Evolutionary conservation across 495 filamentous ascomycete genomes (phyloP).

Genomic region (Podospora pseudopauciseta): DNA sequence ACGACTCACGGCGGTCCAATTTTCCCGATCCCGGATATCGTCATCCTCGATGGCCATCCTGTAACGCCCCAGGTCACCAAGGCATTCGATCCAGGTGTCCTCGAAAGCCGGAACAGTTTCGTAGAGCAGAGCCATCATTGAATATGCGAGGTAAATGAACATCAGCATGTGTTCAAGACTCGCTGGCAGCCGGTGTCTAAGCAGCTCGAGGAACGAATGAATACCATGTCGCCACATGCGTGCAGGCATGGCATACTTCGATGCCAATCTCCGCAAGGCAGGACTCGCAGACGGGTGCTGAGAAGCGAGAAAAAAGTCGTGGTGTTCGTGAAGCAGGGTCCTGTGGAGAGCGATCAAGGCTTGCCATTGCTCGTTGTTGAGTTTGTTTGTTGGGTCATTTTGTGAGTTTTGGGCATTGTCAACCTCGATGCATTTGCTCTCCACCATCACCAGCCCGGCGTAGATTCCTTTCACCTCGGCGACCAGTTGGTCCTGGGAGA

Average conservation of each 20-base stretch:
- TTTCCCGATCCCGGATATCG: conserved; percentile 65
- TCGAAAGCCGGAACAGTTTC: conserved; percentile 73
- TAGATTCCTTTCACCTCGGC: conserved; percentile 73
- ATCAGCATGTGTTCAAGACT: conserved; percentile 75
- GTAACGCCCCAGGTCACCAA: conserved; percentile 68
- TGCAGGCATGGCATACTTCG: conserved; percentile 75
- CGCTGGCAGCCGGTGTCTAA: conserved; percentile 64
- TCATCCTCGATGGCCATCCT: conserved; percentile 75
- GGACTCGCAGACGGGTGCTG: conserved; percentile 68
- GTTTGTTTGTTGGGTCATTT: conserved; percentile 33
- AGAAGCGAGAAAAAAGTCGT: conserved; percentile 73
- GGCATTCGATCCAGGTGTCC: conserved; percentile 87
- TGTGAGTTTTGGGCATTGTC: conserved; percentile 56
- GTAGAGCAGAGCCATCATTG: conserved; percentile 72
- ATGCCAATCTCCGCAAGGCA: conserved; percentile 55
- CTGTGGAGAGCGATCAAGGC: conserved; percentile 67
- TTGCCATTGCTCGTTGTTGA: conserved; percentile 67
- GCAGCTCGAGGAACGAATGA: conserved; percentile 68
- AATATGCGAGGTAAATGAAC: conserved; percentile 78
- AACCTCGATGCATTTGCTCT: conserved; percentile 72
- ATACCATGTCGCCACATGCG: conserved; percentile 68
- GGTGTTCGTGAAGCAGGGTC: conserved; percentile 68
- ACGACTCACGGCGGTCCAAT: conserved; percentile 72
- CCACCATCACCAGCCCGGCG: conserved; percentile 71
- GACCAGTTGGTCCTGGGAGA: conserved; percentile 71